phyloP scores from a whole-genome alignment of 192 early-diverging fungal species.

The Helicostylum pulchrum region DNA sequence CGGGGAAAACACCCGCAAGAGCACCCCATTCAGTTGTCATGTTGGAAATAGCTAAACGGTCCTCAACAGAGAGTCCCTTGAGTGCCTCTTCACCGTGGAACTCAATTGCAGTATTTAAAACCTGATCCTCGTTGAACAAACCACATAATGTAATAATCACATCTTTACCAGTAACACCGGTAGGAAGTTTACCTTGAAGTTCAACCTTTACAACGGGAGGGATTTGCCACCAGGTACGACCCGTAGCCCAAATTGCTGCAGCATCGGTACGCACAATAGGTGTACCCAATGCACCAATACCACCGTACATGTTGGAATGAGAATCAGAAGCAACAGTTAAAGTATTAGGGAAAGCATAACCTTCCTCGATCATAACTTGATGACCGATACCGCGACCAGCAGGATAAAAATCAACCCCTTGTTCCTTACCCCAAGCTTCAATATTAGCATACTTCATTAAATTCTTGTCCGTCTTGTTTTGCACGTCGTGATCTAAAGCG shows the following conservation, averaged over 20 bases:
- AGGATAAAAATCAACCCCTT: constrained; percentile 89
- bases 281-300: constrained; percentile 91
- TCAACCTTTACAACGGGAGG: constrained; percentile 92
- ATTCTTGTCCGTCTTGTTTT: constrained; percentile 95
- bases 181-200: constrained; percentile 69
- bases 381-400: constrained; percentile 98
- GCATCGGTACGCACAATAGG: constrained; percentile 98
- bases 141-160: constrained; percentile 94
- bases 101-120: constrained; percentile 96
- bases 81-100: constrained; percentile 78
- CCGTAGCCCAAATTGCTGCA: constrained; percentile 97
- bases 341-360: constrained; percentile 90
- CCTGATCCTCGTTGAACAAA: constrained; percentile 89
- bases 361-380: constrained; percentile 97
- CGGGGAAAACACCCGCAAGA: constrained; percentile 93
- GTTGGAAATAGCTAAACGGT: constrained; percentile 94
- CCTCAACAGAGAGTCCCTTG: constrained; percentile 70
- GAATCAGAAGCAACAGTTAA: constrained; percentile 97
- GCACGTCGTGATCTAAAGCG: constrained; percentile 98
- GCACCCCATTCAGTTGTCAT: constrained; percentile 99
- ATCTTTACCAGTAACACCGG: constrained; percentile 95
- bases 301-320: constrained; percentile 99
- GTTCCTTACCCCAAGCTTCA: constrained; percentile 73
- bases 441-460: constrained; percentile 83
- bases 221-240: constrained; percentile 98